Conservation (phyloP, 2,329 filamentous ascomycete genomes). For the Basipetospora chlamydospora region DNA sequence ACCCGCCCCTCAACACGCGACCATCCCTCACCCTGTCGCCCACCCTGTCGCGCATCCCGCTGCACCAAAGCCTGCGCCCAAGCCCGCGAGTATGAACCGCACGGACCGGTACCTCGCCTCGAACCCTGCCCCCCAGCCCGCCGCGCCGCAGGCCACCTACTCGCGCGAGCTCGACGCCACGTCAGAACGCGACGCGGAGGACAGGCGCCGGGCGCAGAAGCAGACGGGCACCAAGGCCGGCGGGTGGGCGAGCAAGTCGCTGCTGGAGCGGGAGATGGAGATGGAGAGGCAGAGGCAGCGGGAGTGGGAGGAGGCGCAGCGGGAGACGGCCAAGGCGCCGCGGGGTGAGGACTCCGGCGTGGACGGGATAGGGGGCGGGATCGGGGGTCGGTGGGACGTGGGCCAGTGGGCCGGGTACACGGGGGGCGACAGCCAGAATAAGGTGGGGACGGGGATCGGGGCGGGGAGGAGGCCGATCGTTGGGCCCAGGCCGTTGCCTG, state of each 20-base stretch:
- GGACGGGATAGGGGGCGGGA: slow-evolving; percentile 52
- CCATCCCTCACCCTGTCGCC: neutral
- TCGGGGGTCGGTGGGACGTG: slow-evolving; percentile 59
- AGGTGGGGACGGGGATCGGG: slow-evolving; percentile 49
- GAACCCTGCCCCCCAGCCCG: slow-evolving; percentile 32
- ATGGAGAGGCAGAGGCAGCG: slow-evolving; percentile 60
- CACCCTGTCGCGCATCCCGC: neutral
- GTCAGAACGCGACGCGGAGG: slow-evolving; percentile 48
- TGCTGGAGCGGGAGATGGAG: slow-evolving; percentile 71
- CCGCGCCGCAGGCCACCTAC: slow-evolving; percentile 32
- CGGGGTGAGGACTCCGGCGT: slow-evolving; percentile 33
- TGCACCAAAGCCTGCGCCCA: slow-evolving; percentile 6
- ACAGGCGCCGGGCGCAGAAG: slow-evolving; percentile 41
- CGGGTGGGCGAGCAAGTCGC: slow-evolving; percentile 51
- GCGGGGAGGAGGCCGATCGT: slow-evolving; percentile 63
- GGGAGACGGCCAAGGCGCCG: slow-evolving; percentile 42
- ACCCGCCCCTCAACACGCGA: neutral
- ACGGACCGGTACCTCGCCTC: slow-evolving; percentile 43
- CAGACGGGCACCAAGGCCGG: slow-evolving; percentile 47
- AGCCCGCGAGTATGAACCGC: slow-evolving; percentile 21
- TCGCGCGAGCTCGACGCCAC: slow-evolving; percentile 39
- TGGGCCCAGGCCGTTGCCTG: slow-evolving; percentile 56
- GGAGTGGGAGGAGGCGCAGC: slow-evolving; percentile 68
- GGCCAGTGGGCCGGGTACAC: slow-evolving; percentile 62
- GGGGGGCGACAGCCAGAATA: slow-evolving; percentile 62